phyloP scores from a whole-genome alignment of 495 filamentous ascomycete species.

The Xylaria intraflava region DNA sequence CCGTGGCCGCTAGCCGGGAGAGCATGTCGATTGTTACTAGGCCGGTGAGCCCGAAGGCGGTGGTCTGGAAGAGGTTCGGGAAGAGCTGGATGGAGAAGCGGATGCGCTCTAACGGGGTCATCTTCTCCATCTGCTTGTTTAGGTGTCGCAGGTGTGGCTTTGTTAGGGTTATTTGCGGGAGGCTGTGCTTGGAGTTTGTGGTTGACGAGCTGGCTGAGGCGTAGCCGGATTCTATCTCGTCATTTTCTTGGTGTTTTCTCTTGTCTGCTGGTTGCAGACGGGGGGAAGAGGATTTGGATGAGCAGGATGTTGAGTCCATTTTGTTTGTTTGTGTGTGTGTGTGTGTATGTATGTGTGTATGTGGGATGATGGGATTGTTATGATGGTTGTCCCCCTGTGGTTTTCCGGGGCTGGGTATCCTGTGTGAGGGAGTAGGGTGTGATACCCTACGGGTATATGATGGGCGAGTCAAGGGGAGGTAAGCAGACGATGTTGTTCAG shows the following conservation, averaged over 20 bases:
- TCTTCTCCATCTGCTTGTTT: conserved; percentile 77
- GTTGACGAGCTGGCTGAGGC: conserved; percentile 62
- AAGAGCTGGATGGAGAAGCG: conserved; percentile 88
- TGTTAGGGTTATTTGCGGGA: conserved; percentile 78
- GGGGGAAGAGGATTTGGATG: conserved; percentile 30
- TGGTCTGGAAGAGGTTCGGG: conserved; percentile 89
- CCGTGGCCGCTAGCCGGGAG: conserved; percentile 69
- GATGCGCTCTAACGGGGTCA: conserved; percentile 73
- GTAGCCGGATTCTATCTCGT: conserved; percentile 78
- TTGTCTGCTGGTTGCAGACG: conserved; percentile 12
- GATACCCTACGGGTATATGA: not conserved
- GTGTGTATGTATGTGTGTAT: not conserved
- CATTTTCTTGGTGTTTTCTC: conserved; percentile 18
- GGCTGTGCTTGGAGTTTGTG: conserved; percentile 39
- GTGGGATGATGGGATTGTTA: not conserved
- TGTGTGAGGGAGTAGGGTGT: not conserved
- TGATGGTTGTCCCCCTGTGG: not conserved
- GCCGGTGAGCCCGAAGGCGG: conserved; percentile 93
- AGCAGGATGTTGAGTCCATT: conserved; percentile 13
- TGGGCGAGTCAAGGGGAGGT: too few species aligned
- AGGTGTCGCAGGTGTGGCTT: conserved; percentile 82
- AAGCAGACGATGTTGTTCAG: not conserved
- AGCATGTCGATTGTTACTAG: conserved; percentile 94
- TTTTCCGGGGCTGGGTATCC: not conserved
- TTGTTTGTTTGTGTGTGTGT: not conserved